These are phyloP conservation scores for Aspergillus sclerotialis DNA, from an alignment of 2,329 filamentous ascomycete species.

Conservation along the genomic window DNA sequence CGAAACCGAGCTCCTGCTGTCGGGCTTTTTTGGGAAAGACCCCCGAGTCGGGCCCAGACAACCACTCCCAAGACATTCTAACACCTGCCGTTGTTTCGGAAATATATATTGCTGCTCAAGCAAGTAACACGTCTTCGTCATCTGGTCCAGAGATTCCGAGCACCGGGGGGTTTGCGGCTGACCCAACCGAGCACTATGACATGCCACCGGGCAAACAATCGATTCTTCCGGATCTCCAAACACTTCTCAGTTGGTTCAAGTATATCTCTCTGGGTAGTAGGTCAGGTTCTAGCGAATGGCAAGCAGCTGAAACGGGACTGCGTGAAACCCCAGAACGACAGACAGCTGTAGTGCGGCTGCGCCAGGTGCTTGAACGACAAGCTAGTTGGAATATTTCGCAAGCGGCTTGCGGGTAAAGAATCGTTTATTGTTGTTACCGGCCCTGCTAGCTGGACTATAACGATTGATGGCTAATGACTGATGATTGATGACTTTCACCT, in stretches of 20 bases:
- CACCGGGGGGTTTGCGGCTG: background rate
- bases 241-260: constrained; percentile 29
- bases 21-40: constrained; percentile 24
- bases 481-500: background rate
- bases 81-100: constrained; percentile 35
- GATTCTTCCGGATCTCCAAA: constrained; percentile 22
- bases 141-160: background rate
- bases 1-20: constrained; percentile 18
- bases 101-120: constrained; percentile 30
- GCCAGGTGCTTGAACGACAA: constrained; percentile 28
- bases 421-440: background rate
- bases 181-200: too few relatives aligned
- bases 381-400: background rate
- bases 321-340: too few relatives aligned
- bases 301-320: too few relatives aligned
- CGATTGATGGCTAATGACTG: constrained; percentile 2
- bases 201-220: constrained; percentile 3
- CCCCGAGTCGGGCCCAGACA: constrained; percentile 5
- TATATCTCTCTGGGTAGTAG: constrained; percentile 15
- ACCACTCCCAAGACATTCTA: constrained; percentile 16
- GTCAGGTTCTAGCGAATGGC: constrained; percentile 4
- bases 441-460: background rate
- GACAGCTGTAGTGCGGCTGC: constrained; percentile 30
- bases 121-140: constrained; percentile 10
- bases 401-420: too few relatives aligned